Evolutionary conservation across 1,284 basidiomycete genomes (phyloP), one percentile per base, ranked within the genome.

Genomic region (Coriolopsis trogii): DNA sequence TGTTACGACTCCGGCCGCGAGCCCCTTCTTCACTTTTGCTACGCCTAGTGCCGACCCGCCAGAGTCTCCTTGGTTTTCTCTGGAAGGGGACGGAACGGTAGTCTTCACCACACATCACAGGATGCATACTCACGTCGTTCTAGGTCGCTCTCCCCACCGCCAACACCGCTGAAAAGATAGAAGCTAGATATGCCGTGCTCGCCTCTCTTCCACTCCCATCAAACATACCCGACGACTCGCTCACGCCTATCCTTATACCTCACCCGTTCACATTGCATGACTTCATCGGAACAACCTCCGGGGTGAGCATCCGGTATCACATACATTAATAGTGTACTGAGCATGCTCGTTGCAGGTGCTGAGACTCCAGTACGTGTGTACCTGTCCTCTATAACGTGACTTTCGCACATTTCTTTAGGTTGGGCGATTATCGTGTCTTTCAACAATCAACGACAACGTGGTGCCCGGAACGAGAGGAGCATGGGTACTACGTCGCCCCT

Each of bases 381-480:
- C 20, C 9, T 25, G 16, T 4, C 51, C 15, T 44, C 30, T 51
- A 33, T 39, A 16, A 28, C 15, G 33, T 30, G 20, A 33, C 41
- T 31, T 28, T 49, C 37, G 28, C 55, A 51, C 50, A 48, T 51
- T 43, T 61, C 21, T 37, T 1, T 53, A 90, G 87, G 38, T 73
- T 90, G 6, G 68, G 76, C 4, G 82, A 83, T 56, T 85, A 88
- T 62, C 80, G 82, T 40, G 75, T 85, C 36, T 74, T 91, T 38
- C 80, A 86, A 49, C 79, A 84, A 49, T 64, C 73, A 6, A 89
- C 85, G 13, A 89, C 88, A 3, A 74, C 76, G 26, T 91, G 88
- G 88, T 89, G 87, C 60, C 80, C 85, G 2, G 86, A 87, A 31
- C 81, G 82, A 37, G 88, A 91, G 70, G 88, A 90, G 59, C 87